phyloP scores from a whole-genome alignment of 305 asterid species.

The Andrographis paniculata region DNA sequence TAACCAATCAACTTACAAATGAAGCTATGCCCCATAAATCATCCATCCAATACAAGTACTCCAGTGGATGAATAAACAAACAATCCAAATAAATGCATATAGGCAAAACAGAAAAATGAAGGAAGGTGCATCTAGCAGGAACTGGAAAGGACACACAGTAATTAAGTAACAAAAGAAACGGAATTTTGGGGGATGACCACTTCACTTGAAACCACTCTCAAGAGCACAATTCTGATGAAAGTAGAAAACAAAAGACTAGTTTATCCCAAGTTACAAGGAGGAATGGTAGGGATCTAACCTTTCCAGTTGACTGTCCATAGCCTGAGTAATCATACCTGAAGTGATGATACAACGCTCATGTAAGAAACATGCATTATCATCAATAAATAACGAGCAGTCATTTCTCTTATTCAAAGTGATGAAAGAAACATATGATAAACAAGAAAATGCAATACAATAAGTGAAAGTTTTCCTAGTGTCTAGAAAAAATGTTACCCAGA shows the following conservation, averaged over 20 bases:
- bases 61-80: too few species aligned
- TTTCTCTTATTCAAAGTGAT: too few species aligned
- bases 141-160: not conserved
- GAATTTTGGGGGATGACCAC: slow-evolving; percentile 12
- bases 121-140: slow-evolving; percentile 9
- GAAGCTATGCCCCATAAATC: too few species aligned
- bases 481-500: not conserved
- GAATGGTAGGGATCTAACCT: slow-evolving; percentile 49
- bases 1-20: too few species aligned
- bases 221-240: slow-evolving; percentile 1
- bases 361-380: slow-evolving; percentile 17
- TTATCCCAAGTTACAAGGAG: slow-evolving; percentile 9
- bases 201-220: slow-evolving; percentile 9
- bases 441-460: not conserved
- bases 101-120: too few species aligned
- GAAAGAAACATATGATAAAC: too few species aligned
- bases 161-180: slow-evolving; percentile 6
- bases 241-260: not conserved
- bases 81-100: too few species aligned
- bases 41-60: too few species aligned
- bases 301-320: slow-evolving; percentile 90
- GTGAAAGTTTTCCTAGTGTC: not conserved
- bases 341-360: slow-evolving; percentile 13
- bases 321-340: slow-evolving; percentile 97
- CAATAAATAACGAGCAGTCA: slow-evolving; percentile 9